phyloP scores from a whole-genome alignment of 1,284 basidiomycete species.

The Puccinia polysora region DNA sequence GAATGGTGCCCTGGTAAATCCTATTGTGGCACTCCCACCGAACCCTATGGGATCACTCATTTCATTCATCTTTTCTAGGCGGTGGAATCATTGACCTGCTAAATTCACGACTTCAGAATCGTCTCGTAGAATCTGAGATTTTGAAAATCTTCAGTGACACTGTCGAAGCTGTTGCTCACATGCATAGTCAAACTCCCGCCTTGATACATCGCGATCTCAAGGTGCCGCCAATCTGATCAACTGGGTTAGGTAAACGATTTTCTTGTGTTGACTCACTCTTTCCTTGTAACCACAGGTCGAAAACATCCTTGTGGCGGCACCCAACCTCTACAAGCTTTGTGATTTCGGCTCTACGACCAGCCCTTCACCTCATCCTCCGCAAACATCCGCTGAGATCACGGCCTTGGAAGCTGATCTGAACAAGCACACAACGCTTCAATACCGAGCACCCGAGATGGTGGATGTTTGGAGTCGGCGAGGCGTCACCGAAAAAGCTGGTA shows the following conservation, averaged over 20 bases:
- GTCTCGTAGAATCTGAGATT: slow-evolving; percentile 90
- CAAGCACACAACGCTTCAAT: slow-evolving; percentile 88
- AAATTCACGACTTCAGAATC: slow-evolving; percentile 88
- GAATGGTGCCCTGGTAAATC: slow-evolving; percentile 73
- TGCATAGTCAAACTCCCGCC: slow-evolving; percentile 87
- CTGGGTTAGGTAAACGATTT: not conserved
- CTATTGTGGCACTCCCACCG: slow-evolving; percentile 43
- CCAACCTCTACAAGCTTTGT: slow-evolving; percentile 83
- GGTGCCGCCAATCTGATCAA: slow-evolving; percentile 48
- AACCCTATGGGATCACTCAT: not conserved
- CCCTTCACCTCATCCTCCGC: slow-evolving; percentile 65
- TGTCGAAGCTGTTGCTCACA: slow-evolving; percentile 82
- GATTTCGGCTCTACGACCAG: slow-evolving; percentile 93
- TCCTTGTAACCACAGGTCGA: slow-evolving; percentile 61
- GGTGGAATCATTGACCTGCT: slow-evolving; percentile 99
- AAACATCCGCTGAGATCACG: slow-evolving; percentile 73
- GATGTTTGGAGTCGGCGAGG: slow-evolving; percentile 77
- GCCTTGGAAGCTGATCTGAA: slow-evolving; percentile 86
- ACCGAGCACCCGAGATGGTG: slow-evolving; percentile 96
- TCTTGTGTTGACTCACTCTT: not conserved
- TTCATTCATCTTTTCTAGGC: slow-evolving; percentile 57
- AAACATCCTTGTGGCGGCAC: slow-evolving; percentile 81
- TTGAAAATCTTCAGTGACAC: slow-evolving; percentile 75
- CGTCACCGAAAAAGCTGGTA: slow-evolving; percentile 78
- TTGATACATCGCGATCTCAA: slow-evolving; percentile 96